These are phyloP conservation scores for Urochloa ruziziensis DNA, from an alignment of 176 grass and related monocot genomes.

Conservation along the genomic window DNA sequence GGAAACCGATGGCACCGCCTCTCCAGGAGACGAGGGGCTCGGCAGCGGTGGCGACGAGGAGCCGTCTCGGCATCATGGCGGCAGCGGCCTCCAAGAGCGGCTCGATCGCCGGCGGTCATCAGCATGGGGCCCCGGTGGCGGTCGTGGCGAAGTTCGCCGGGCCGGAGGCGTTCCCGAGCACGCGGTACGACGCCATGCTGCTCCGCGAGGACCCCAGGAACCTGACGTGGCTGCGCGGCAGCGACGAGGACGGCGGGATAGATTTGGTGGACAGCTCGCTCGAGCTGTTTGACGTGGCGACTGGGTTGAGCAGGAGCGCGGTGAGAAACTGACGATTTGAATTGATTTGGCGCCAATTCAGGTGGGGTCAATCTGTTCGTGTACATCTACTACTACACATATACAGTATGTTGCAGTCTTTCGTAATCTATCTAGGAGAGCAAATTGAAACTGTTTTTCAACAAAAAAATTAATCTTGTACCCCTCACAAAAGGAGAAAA, in stretches of 20 bases:
- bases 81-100: background rate
- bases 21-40: background rate
- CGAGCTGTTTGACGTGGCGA: background rate
- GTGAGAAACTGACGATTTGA: constrained; percentile 13
- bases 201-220: constrained; percentile 50
- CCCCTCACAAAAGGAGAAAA: too few species aligned
- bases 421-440: too few species aligned
- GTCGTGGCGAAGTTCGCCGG: background rate
- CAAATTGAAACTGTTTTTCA: too few species aligned
- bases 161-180: constrained; percentile 40
- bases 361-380: background rate
- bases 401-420: background rate
- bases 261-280: constrained; percentile 19
- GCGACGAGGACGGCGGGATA: background rate
- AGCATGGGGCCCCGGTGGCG: background rate
- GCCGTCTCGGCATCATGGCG: background rate
- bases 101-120: background rate
- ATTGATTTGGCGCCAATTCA: background rate
- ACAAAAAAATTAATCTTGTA: too few species aligned
- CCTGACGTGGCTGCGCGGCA: constrained; percentile 44
- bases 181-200: constrained; percentile 50
- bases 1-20: background rate
- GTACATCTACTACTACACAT: background rate
- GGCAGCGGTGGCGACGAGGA: background rate
- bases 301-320: background rate